Base-by-base conservation (phyloP, 345 rosid species). In the Acer negundo region DNA sequence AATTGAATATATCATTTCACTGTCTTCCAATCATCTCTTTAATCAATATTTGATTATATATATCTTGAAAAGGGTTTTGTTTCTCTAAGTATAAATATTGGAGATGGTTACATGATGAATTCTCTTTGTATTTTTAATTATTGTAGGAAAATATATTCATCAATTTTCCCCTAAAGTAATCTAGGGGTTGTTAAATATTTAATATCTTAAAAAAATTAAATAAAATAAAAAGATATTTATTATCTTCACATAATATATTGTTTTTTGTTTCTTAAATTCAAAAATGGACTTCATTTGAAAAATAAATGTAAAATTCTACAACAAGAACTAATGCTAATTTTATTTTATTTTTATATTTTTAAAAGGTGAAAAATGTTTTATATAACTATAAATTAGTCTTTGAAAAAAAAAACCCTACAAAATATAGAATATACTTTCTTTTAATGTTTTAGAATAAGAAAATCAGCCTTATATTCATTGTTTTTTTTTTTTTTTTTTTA, bases 21-120 rank as follows among this genome's bases (percentile, higher is more conserved):
- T 62, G 69, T 46, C 69, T 2, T 74, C 58, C 77, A 62, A 73
- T 17, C 26, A 47, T 72, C 28, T 64, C 66, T 40, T 59, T 22
- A 24, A 31, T 65, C 46, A 35, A 65, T 35, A 17, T 49, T 49
- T 6, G 12, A 22, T 19, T 9, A n/a, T n/a, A n/a, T n/a, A n/a
- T n/a, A 35, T 65, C 47, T 24, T 8, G 10, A 31, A 31, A 55
- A 68, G 19, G n/a, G 19, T 16, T 68, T 22, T 44, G 26, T 68
- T 44, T 24, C 56, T 49, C 55, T 12, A 44, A 12, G 56, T 19
- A 66, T 19, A 66, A 38, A 35, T 8, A 8, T 6, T 38, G 0
- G 19, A 67, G 31, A 44, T 44, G 10, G 7, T 70, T 24, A 70
- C 62, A 8, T 70, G 10, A 70, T 13, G 6, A 35, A 44, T 70